phyloP scores from a whole-genome alignment of 2,329 filamentous ascomycete species.

The Fusarium neocosmosporiellum region DNA sequence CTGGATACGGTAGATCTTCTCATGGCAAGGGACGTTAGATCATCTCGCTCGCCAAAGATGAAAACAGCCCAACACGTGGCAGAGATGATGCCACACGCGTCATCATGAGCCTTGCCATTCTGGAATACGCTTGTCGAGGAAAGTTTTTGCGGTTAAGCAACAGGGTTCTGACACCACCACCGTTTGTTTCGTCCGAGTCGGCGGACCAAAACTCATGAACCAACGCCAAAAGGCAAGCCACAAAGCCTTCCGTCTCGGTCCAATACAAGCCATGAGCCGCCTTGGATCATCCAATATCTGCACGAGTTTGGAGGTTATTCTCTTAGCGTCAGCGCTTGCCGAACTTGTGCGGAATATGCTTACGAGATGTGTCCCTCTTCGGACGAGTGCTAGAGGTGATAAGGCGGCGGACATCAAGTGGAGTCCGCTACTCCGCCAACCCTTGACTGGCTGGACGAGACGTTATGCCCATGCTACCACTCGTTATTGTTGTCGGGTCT shows the following conservation, averaged over 20 bases:
- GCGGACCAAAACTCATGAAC: conserved; percentile 28
- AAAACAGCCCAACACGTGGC: conserved; percentile 9
- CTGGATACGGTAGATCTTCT: conserved; percentile 12
- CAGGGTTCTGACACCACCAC: conserved; percentile 3
- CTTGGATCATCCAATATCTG: conserved; percentile 31
- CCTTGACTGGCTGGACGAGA: conserved; percentile 11
- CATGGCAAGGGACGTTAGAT: conserved; percentile 14
- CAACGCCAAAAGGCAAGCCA: conserved; percentile 1
- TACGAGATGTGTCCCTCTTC: conserved; percentile 30
- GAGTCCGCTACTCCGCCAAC: conserved; percentile 37
- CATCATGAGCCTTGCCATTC: not conserved
- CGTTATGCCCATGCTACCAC: conserved; percentile 37
- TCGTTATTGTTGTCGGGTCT: conserved; percentile 12
- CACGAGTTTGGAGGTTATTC: conserved; percentile 21
- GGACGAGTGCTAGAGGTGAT: not conserved
- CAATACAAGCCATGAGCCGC: conserved; percentile 14
- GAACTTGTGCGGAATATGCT: conserved; percentile 35
- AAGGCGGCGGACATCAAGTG: conserved; percentile 39
- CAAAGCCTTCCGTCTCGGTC: conserved; percentile 1
- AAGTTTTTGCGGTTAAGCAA: not conserved
- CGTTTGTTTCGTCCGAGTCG: conserved; percentile 19
- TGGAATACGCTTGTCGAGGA: not conserved
- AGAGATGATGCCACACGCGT: conserved; percentile 13
- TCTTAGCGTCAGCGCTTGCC: conserved; percentile 35
- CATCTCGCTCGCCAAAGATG: not conserved